Conservation (phyloP, 2,329 filamentous ascomycete genomes). For the Immersiporthe knoxdaviesiana region DNA sequence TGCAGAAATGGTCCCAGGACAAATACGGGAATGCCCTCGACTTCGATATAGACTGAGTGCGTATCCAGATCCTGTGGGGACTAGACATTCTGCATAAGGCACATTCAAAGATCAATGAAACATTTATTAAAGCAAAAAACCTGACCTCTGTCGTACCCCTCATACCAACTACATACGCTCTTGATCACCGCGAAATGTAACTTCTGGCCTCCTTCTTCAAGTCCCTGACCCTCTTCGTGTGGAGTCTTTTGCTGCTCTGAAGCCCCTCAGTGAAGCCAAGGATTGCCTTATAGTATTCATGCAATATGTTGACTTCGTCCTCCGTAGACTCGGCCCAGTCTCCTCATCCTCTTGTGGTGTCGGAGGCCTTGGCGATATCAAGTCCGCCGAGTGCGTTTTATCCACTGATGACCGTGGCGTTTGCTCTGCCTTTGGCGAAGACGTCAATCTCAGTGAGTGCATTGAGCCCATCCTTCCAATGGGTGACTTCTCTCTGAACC, state of each 20-base stretch:
- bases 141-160: too few relatives aligned
- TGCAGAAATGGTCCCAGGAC: slow-evolving; percentile 43
- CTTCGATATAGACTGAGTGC: neutral
- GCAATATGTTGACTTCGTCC: neutral
- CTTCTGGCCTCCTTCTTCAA: too few relatives aligned
- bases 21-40: slow-evolving; percentile 38
- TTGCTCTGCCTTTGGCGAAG: neutral
- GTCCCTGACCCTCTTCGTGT: neutral
- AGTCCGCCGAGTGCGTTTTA: neutral
- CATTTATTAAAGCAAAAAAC: neutral
- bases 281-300: slow-evolving; percentile 7
- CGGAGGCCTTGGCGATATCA: neutral
- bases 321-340: neutral
- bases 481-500: neutral
- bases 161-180: too few relatives aligned
- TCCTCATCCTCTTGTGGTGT: too few relatives aligned
- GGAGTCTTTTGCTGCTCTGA: neutral
- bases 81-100: neutral
- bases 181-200: too few relatives aligned
- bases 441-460: neutral
- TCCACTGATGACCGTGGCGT: neutral
- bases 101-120: neutral
- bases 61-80: neutral
- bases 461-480: neutral
- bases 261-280: neutral